Evolutionary conservation across 306 rosid genomes (phyloP).

Genomic region (Prosopis cineraria): DNA sequence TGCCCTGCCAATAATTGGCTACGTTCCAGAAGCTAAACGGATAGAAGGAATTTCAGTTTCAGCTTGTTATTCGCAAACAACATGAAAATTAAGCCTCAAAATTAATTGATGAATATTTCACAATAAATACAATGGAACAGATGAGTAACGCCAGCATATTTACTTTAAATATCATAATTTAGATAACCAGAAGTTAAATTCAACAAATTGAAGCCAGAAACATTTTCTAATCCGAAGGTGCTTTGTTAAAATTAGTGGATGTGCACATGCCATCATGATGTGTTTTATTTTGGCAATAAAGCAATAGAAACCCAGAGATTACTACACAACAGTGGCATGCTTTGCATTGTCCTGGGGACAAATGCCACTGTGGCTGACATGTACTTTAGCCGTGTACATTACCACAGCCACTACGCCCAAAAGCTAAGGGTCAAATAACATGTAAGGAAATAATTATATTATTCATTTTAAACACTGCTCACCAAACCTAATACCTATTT

Average conservation of each 20-base stretch:
- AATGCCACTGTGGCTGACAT: neutral
- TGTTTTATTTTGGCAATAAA: neutral
- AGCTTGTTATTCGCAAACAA: neutral
- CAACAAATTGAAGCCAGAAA: neutral
- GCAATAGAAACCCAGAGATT: neutral
- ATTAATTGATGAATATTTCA: neutral
- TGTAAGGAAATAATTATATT: neutral
- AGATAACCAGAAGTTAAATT: neutral
- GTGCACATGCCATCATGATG: neutral
- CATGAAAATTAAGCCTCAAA: neutral
- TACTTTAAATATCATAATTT: neutral
- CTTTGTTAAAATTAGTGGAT: neutral
- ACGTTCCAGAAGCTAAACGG: neutral
- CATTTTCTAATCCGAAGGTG: neutral
- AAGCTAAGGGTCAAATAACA: neutral
- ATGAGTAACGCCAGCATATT: neutral
- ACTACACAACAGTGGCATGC: neutral
- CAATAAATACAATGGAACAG: neutral
- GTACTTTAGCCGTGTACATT: neutral
- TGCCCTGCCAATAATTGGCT: neutral
- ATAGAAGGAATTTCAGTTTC: neutral
- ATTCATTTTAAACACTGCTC: neutral
- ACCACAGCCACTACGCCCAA: neutral
- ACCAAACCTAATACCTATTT: neutral
- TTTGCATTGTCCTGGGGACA: neutral